These are phyloP conservation scores for Xylaria grammica DNA, from an alignment of 495 filamentous ascomycete species.

Conservation along the genomic window DNA sequence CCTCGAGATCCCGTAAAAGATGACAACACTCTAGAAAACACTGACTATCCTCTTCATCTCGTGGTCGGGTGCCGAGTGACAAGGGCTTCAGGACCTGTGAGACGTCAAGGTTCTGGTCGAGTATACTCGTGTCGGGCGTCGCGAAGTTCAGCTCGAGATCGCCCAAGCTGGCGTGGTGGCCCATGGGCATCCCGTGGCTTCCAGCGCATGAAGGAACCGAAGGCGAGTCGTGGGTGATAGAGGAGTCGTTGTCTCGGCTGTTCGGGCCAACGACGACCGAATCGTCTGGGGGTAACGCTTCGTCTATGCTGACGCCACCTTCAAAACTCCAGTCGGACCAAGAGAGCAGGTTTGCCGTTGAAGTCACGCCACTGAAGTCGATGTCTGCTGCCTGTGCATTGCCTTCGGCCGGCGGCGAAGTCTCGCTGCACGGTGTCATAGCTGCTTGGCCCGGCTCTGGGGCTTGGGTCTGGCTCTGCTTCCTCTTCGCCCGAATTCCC, in stretches of 20 bases:
- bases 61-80: slow-evolving; percentile 2
- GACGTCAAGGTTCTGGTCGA: background rate
- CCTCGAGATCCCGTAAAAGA: background rate
- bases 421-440: background rate
- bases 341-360: background rate
- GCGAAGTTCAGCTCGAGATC: background rate
- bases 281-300: background rate
- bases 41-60: background rate
- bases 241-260: background rate
- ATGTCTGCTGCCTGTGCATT: background rate
- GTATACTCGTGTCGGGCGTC: background rate
- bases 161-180: background rate
- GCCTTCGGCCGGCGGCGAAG: background rate
- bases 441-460: background rate
- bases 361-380: background rate
- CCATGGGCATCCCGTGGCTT: background rate
- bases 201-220: background rate
- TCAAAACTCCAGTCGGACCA: background rate
- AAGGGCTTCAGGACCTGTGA: background rate
- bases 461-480: background rate
- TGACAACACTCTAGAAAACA: slow-evolving; percentile 3
- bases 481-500: background rate
- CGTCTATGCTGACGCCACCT: background rate
- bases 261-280: background rate
- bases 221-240: background rate